Evolutionary conservation across 306 rosid species (phyloP).

Genomic region (Abrus pulchellus): DNA sequence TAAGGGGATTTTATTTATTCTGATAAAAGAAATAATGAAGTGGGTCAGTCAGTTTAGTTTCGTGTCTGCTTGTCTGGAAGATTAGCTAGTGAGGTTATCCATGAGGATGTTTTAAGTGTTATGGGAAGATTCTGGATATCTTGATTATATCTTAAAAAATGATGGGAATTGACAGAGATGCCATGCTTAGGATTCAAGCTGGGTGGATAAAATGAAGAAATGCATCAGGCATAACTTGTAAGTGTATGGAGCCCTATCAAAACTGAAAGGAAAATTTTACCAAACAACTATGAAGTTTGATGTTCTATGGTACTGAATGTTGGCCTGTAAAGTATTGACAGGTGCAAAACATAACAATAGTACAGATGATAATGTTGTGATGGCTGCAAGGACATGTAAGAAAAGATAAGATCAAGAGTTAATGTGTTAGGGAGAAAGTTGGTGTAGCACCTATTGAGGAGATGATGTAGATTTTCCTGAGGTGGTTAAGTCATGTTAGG

Average conservation of each 20-base stretch:
- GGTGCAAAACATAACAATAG: not conserved
- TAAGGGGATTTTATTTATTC: not conserved
- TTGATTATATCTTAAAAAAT: not conserved
- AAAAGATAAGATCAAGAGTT: not conserved
- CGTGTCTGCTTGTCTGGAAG: not conserved
- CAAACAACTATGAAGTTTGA: not conserved
- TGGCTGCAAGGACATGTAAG: conserved; percentile 1
- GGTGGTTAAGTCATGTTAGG: not conserved
- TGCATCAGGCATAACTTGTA: not conserved
- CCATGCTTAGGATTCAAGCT: not conserved
- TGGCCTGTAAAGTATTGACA: not conserved
- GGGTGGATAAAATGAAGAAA: not conserved
- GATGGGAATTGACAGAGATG: not conserved
- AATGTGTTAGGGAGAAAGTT: not conserved
- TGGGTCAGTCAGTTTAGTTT: conserved; percentile 6
- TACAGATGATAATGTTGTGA: not conserved
- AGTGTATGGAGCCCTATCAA: not conserved
- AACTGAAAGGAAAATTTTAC: not conserved
- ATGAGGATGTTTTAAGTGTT: not conserved
- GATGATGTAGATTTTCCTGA: not conserved
- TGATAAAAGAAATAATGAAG: not conserved
- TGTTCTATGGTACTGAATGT: not conserved
- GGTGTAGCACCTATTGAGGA: not conserved
- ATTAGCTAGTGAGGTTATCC: not conserved
- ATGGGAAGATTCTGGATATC: not conserved